A percentile compares a stretch with the other conserved stretches of the same genome.
phyloP scores from a whole-genome alignment of 495 filamentous ascomycete species.

The Xylona heveae region DNA sequence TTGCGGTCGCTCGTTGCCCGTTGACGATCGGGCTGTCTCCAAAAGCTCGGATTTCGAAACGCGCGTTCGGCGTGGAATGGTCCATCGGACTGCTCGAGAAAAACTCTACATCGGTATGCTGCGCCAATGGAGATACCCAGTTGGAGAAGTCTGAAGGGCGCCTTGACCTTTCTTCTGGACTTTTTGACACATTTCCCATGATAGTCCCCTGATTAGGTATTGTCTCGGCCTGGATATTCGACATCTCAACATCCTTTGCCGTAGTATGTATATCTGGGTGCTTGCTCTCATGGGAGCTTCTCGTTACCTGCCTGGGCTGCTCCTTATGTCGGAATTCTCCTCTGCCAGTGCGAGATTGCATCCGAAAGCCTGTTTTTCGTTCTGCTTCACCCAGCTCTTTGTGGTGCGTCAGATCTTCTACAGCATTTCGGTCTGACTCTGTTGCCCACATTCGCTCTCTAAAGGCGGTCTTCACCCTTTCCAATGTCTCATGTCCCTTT shows the following conservation, averaged over 20 bases:
- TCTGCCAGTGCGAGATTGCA: no score
- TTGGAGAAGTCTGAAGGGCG: slow-evolving; percentile 7
- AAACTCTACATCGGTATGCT: neutral
- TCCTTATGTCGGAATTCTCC: no score
- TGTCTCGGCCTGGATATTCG: neutral
- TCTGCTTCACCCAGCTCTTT: no score
- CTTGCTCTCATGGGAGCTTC: neutral
- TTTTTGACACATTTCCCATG: neutral
- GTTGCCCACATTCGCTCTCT: no score
- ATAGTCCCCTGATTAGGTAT: neutral
- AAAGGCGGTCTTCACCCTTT: no score
- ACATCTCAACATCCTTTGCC: neutral
- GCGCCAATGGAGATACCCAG: slow-evolving; percentile 2
- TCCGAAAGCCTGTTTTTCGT: no score
- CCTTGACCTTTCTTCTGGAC: slow-evolving; percentile 1
- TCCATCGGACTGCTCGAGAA: slow-evolving; percentile 15
- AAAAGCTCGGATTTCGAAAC: slow-evolving; percentile 4
- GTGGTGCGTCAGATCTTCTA: no score
- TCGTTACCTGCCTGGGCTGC: no score
- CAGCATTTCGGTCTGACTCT: no score
- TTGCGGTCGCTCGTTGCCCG: no score
- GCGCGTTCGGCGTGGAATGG: slow-evolving; percentile 13
- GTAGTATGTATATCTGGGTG: neutral
- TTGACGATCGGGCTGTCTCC: slow-evolving; percentile 5
- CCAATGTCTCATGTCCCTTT: no score